These are phyloP conservation scores for Aureobasidium pullulans DNA, from an alignment of 2,329 filamentous ascomycete genomes.

Conservation along the genomic window DNA sequence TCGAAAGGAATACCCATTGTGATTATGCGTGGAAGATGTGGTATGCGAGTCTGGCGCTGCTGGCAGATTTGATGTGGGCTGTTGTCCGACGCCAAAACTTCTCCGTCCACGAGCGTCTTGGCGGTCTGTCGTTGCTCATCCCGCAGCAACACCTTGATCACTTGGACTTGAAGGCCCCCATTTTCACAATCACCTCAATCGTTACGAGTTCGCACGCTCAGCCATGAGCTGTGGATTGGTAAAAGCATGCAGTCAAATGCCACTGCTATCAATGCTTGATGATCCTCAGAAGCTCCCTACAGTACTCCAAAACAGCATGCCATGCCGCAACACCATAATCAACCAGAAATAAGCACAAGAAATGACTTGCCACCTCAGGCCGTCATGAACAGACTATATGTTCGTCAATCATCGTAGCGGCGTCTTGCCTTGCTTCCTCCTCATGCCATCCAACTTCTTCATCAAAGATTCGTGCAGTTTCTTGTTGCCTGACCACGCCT, in stretches of 20 bases:
- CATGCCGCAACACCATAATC: neutral
- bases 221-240: too few species aligned
- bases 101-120: neutral
- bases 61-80: slow-evolving; percentile 1
- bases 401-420: slow-evolving; percentile 12
- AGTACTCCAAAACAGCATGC: neutral
- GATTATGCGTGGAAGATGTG: neutral
- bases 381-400: neutral
- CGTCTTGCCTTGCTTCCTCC: slow-evolving; percentile 20
- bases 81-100: neutral
- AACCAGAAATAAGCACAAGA: neutral
- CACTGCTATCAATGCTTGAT: neutral
- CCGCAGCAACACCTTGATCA: too few species aligned
- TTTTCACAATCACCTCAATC: neutral
- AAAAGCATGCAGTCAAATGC: neutral
- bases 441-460: slow-evolving; percentile 41
- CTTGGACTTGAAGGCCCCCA: neutral
- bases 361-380: neutral
- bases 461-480: slow-evolving; percentile 41
- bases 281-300: neutral
- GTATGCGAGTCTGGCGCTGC: neutral
- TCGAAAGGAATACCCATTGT: slow-evolving; percentile 57
- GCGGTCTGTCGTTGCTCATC: neutral
- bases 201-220: neutral
- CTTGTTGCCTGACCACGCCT: slow-evolving; percentile 44